Evolutionary conservation across 2,329 filamentous ascomycete genomes (phyloP).

Genomic region (Fonsecaea multimorphosa): DNA sequence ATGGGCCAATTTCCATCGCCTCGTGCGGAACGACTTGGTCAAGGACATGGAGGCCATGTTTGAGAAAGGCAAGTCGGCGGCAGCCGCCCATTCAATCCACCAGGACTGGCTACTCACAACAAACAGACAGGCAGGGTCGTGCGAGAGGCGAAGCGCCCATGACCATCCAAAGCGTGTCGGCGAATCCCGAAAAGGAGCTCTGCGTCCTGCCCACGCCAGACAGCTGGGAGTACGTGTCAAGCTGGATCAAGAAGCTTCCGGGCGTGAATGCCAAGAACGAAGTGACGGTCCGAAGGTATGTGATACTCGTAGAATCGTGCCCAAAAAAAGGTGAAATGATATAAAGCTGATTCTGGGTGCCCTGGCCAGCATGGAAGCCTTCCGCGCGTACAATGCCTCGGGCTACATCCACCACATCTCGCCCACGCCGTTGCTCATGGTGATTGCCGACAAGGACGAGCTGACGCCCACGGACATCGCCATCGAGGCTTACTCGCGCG

Average conservation of each 20-base stretch:
- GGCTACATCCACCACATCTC: slow-evolving; percentile 44
- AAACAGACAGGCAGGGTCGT: neutral
- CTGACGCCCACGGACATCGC: neutral
- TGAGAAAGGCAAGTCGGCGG: slow-evolving; percentile 36
- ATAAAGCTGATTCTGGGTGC: slow-evolving; percentile 42
- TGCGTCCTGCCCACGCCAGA: neutral
- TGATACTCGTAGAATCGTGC: too few species aligned
- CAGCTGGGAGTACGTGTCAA: neutral
- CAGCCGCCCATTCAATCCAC: neutral
- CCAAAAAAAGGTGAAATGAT: slow-evolving; percentile 45
- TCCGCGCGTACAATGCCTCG: slow-evolving; percentile 1
- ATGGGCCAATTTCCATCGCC: slow-evolving; percentile 43
- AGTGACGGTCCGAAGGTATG: neutral
- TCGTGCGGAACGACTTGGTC: slow-evolving; percentile 44
- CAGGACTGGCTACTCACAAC: neutral
- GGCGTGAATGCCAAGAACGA: slow-evolving; percentile 1
- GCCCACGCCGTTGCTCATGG: slow-evolving; percentile 48
- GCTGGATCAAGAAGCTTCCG: neutral
- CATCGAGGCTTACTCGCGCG: neutral
- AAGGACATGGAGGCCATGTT: slow-evolving; percentile 38
- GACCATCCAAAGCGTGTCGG: neutral
- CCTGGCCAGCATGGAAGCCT: slow-evolving; percentile 5
- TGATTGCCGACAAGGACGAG: slow-evolving; percentile 42
- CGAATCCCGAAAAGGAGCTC: neutral
- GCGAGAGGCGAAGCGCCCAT: neutral